Base-by-base conservation (phyloP, 2,329 filamentous ascomycete species). In the Canariomyces notabilis region DNA sequence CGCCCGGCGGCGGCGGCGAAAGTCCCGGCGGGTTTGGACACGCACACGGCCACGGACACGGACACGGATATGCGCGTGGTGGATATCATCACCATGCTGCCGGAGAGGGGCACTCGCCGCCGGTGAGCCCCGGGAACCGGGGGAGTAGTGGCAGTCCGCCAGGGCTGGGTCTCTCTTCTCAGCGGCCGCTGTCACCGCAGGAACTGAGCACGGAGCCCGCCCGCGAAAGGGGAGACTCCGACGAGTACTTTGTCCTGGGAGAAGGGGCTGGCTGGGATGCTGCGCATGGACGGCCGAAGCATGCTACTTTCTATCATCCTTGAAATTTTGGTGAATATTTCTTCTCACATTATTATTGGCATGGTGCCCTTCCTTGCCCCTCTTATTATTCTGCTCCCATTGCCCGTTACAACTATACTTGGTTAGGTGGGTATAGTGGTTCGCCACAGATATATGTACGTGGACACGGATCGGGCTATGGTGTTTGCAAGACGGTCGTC, bases 301-400 rank as follows among this genome's bases (percentile, higher is more conserved):
- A 59, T 38, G 21, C 50, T 36, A 57, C 57, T 16, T 58, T 49
- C 41, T 59, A 59, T 49, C 53, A 57, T 48, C 51, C 52, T 11
- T 57, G 21, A 51, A 32, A 8, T 19, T 16, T 20, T 32, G 21
- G 3, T 42, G n/a, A 12, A 16, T 20, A 15, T 21, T 42, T 32
- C 6, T 12, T 32, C 22, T 23, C 16, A 21, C 2, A 6, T 5
- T 20, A 11, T 37, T 21, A n/a, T 37, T n/a, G n/a, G n/a, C n/a
- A n/a, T n/a, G n/a, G n/a, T n/a, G n/a, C n/a, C n/a, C n/a, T n/a
- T n/a, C n/a, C n/a, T n/a, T n/a, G n/a, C n/a, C n/a, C n/a, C n/a
- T n/a, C n/a, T n/a, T n/a, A n/a, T n/a, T n/a, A n/a, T n/a, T n/a
- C n/a, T n/a, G n/a, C n/a, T n/a, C n/a, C n/a, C n/a, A n/a, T n/a